phyloP scores from a whole-genome alignment of 192 early-diverging fungal species.

The Ambispora gerdemannii region DNA sequence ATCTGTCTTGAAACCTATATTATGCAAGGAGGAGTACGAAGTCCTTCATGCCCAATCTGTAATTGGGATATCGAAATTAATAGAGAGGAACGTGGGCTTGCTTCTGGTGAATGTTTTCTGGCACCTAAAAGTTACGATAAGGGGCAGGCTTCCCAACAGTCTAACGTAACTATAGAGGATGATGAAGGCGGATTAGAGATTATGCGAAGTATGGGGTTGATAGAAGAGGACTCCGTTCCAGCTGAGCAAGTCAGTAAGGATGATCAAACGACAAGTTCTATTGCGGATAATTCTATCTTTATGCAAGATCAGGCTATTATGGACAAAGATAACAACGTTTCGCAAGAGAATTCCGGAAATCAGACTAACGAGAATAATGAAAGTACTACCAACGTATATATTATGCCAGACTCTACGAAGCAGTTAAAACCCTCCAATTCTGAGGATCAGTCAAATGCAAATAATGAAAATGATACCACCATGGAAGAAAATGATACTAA shows the following conservation, averaged over 20 bases:
- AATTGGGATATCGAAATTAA: background rate
- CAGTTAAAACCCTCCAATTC: background rate
- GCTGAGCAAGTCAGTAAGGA: background rate
- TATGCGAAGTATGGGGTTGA: background rate
- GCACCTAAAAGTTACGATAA: background rate
- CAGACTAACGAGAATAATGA: no score
- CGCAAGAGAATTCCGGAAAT: no score
- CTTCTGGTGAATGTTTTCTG: background rate
- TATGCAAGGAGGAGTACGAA: no score
- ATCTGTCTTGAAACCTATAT: no score
- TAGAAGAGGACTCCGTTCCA: background rate
- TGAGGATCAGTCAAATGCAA: background rate
- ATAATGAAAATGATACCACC: background rate
- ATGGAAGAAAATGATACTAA: background rate
- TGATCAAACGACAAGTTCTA: background rate
- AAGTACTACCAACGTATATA: background rate
- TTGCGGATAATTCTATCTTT: no score
- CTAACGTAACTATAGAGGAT: background rate
- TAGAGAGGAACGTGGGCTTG: constrained; percentile 8
- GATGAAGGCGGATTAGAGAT: background rate
- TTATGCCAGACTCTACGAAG: no score
- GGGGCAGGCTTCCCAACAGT: background rate
- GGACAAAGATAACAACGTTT: no score
- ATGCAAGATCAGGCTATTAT: no score
- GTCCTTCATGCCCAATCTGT: background rate